Evolutionary conservation across 345 rosid genomes (phyloP), one percentile per base, ranked within the genome.

Genomic region (Atalantia buxifolia): DNA sequence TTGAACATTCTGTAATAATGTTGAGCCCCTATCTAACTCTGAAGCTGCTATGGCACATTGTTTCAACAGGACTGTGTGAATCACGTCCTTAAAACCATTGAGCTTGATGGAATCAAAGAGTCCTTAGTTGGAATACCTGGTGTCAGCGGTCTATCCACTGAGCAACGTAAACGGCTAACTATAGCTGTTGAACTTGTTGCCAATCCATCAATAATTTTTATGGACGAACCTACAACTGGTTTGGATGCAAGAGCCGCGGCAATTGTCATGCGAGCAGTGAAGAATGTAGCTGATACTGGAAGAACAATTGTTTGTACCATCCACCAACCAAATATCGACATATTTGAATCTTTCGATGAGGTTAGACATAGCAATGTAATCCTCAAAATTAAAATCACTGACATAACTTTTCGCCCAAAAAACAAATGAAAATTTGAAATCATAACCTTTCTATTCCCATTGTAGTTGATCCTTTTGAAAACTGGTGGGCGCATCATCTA

Each of bases 401-500:
- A 0, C 35, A 33, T 33, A 33, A 33, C 35, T 33, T 33, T 33
- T 33, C 35, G 35, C 6, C 35, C 35, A 1, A 33, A 33, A 33
- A 33, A 33, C 4, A 33, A 33, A 33, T 33, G 35, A 33, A 33
- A 0, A 33, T 0, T 33, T 33, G 35, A 33, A 33, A 33, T 33
- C 35, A 33, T 33, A 0, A 33, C 35, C 35, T 33, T 33, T 33
- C 35, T 33, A 33, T 33, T 33, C 35, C 35, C 35, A 33, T 33
- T 33, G 35, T 33, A 92, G 97, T 72, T 94, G 87, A 80, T 93
- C 73, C 83, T 93, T 42, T 72, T 94, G 76, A 93, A 90, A 86
- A 79, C 31, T 71, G 96, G 97, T 10, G 97, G 97, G 55, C 88
- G 77, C 2, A 74, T 89, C 28, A 89, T 91, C 75, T 94, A 91